Base-by-base conservation (phyloP, 495 filamentous ascomycete genomes). In the Entonaema liquescens region DNA sequence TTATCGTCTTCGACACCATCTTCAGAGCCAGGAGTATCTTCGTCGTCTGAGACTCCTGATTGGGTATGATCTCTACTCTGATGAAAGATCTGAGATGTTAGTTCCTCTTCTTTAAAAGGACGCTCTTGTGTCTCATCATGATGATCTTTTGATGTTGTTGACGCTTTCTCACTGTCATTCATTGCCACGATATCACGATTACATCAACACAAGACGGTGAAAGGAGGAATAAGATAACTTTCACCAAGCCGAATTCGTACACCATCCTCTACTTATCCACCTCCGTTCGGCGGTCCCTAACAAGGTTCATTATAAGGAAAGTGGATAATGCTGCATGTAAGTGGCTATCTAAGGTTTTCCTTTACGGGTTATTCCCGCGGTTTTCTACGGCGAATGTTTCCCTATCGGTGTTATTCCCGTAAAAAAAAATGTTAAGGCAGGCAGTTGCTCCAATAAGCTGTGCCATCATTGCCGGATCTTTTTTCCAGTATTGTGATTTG, bases 121-220 rank as follows among this genome's bases (percentile, higher is more conserved):
- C 8, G 60, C 56, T 38, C 60, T 31, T 5, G 64, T 12, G 29
- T 47, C 21, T 62, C 42, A n/a, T 62, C 61, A 38, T 62, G 9
- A 17, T 55, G 29, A 31, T 52, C 33, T 21, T 49, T 54, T 40
- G 65, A 49, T 44, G 61, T 21, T 56, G 23, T 29, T 9, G 7
- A 8, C 29, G 59, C 13, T 19, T 68, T 68, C 58, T 73, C 61
- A 36, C n/a, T 49, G 52, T 62, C 65, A 65, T 58, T 60, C 65
- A 68, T 72, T 56, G 49, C 23, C 42, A 68, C 38, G 25, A 49
- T 59, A 38, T 63, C n/a, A 50, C 35, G 29, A 26, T 28, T 56
- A 54, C 15, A 33, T 42, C 29, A 56, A 55, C 52, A n/a, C 15
- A 33, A 19, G 29, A 38, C 35, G 33, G 4, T 42, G 5, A 44